Conservation (phyloP, 148 eudicot species). For the Rhododendron mucronatum region DNA sequence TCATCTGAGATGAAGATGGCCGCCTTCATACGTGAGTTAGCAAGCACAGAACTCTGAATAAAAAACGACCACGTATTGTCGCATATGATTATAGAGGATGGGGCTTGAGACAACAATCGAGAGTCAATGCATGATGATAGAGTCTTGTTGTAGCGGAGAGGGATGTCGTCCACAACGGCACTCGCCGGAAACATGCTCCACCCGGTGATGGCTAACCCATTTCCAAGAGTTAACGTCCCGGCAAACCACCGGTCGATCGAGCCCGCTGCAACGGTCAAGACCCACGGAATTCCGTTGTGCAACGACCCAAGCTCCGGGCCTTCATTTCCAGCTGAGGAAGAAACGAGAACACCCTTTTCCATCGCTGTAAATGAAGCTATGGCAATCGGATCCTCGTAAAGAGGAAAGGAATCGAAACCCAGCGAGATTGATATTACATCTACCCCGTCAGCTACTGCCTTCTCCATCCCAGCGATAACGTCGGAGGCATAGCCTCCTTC, state of each 20-base stretch:
- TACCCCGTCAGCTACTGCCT: constrained; percentile 38
- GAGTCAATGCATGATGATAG: constrained; percentile 16
- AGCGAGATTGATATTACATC: constrained; percentile 32
- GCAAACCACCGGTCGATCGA: constrained; percentile 26
- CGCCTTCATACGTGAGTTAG: not conserved
- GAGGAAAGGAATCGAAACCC: constrained; percentile 19
- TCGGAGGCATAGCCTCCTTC: constrained; percentile 15
- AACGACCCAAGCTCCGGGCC: not conserved
- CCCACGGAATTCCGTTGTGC: constrained; percentile 33
- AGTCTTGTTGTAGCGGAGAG: constrained; percentile 19
- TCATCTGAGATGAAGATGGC: constrained; percentile 23
- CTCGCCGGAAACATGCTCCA: constrained; percentile 22
- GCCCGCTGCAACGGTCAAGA: constrained; percentile 31
- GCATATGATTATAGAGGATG: not conserved
- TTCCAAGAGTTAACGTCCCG: constrained; percentile 21
- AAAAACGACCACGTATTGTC: too few species aligned
- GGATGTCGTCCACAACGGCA: not conserved
- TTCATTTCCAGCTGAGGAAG: constrained; percentile 23
- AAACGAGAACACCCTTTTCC: constrained; percentile 28
- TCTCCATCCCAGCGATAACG: constrained; percentile 28
- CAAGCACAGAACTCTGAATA: not conserved
- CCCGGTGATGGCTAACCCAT: constrained; percentile 17
- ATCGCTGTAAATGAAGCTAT: constrained; percentile 33
- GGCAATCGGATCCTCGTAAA: constrained; percentile 30
- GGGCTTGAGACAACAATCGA: not conserved